Evolutionary conservation across 495 filamentous ascomycete genomes (phyloP), one percentile per base, ranked within the genome.

Genomic region (Penicillium desertorum): DNA sequence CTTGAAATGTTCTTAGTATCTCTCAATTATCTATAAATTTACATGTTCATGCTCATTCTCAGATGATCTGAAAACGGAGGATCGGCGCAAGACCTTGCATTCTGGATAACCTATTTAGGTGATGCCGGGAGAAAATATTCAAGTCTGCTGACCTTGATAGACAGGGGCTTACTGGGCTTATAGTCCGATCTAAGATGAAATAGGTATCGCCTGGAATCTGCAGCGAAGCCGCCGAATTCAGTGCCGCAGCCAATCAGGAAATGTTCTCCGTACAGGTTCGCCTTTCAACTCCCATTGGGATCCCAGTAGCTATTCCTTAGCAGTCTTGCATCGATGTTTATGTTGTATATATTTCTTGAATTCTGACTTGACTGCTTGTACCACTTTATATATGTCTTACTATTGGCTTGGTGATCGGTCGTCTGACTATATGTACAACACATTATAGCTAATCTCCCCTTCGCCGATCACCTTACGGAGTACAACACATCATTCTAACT

Each of bases 81-180:
- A 58, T 55, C 60, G 48, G 1, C 47, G 36, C 36, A 16, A 19
- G 8, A 25, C 23, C 20, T 4, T 22, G n/a, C 29, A 50, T 47
- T 25, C 45, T 58, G 61, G 61, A 54, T 64, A 54, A 22, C 64
- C 64, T 42, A 20, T 54, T 61, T 59, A 5, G 64, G 64, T 51
- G 34, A 66, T 66, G 57, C 64, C 64, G 63, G 20, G 34, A 27
- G 7, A 44, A 59, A 63, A 63, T 59, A 39, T 63, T 46, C 58
- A 39, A 45, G 64, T 67, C 64, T 44, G 61, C 54, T 67, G 64
- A 67, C 64, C 62, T 34, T 29, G 37, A 62, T 52, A 36, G 57
- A 63, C 57, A 55, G 49, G 50, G 57, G 51, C 57, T n/a, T 11
- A n/a, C 12, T 23, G 29, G 20, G 20, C 37, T 45, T 27, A n/a